Base-by-base conservation (phyloP, 2,329 filamentous ascomycete genomes). In the Exophiala sp. region DNA sequence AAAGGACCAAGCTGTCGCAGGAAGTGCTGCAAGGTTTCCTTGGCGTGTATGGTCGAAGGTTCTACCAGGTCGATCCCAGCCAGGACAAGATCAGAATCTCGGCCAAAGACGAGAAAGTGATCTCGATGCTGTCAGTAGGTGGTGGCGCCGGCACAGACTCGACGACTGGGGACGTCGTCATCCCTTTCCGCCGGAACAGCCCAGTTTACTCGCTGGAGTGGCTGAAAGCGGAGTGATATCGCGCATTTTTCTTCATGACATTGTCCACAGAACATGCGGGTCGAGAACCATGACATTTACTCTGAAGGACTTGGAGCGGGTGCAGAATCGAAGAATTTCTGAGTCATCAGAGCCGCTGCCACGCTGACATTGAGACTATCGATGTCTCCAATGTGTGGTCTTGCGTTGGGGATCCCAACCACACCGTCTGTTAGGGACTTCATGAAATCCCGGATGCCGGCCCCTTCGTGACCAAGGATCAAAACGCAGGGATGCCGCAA, bases 341-440 rank as follows among this genome's bases (percentile, higher is more conserved):
- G 50, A 4, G 52, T 55, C 30, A 60, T 35, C 40, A 60, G 32
- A 19, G 58, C 88, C 5, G 87, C 81, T 1, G 93, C 91, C 16
- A 95, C 90, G 63, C 87, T 88, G 32, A 97, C 93, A 65, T 98
- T 97, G 65, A 98, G 70, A 66, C 89, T 95, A 67, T 97, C 91
- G 2, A 98, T 81, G 1, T 76, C 64, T 8, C 63, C 41, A 3
- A 62, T 55, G 62, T 77, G 64, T 62, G 73, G 55, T 63, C 70
- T 35, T 58, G 70, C 66, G 66, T 77, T 66, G 66, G 78, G 58
- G 46, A 98, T 87, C 5, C 82, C 76, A 13, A 83, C 72, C 21
- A 74, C 72, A 16, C 70, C 70, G 62, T 95, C 81, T 0, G 86
- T 83, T 50, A 79, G 75, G 35, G 77, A 79, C 58, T 79, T 80